A percentile compares a stretch with the other conserved stretches of the same genome.
phyloP scores from a whole-genome alignment of 805 yeast species.

The Kodamaea hsintzibuensis region DNA sequence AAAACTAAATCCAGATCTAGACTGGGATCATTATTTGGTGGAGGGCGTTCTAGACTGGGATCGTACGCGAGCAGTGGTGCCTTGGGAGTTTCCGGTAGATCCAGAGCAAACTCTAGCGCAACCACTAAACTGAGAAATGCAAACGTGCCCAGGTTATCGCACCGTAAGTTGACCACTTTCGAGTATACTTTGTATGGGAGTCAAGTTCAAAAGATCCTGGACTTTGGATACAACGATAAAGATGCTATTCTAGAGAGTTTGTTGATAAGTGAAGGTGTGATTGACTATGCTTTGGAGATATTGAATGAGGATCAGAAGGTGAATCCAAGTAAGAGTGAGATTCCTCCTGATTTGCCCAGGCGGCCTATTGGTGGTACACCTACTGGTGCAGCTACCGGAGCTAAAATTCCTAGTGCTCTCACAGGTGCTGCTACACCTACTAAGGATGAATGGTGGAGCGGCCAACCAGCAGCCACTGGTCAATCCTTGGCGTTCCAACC shows the following conservation, averaged over 20 bases:
- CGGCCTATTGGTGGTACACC: constrained; percentile 30
- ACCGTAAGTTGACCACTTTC: constrained; percentile 53
- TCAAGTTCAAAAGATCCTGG: constrained; percentile 44
- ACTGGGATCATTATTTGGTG: constrained; percentile 11
- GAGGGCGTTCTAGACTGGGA: constrained; percentile 8
- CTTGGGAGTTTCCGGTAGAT: constrained; percentile 14
- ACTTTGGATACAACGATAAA: constrained; percentile 57
- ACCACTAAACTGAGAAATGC: constrained; percentile 13
- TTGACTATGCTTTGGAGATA: constrained; percentile 59
- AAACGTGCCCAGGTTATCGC: constrained; percentile 42
- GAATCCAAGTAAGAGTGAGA: constrained; percentile 38
- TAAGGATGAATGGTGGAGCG: constrained; percentile 33
- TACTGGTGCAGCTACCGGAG: constrained; percentile 16
- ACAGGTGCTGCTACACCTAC: constrained; percentile 3
- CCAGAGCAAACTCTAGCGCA: constrained; percentile 17
- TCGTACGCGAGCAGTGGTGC: constrained; percentile 6
- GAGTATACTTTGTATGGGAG: constrained; percentile 54
- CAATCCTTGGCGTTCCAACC: constrained; percentile 1
- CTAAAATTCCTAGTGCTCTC: constrained; percentile 3
- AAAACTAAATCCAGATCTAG: constrained; percentile 9
- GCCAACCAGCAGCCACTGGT: constrained; percentile 12
- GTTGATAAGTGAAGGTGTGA: constrained; percentile 56
- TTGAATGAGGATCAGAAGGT: constrained; percentile 42
- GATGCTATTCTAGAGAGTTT: constrained; percentile 67
- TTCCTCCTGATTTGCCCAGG: constrained; percentile 51